Base-by-base conservation (phyloP, 305 asterid genomes). In the Salvia sclarea region DNA sequence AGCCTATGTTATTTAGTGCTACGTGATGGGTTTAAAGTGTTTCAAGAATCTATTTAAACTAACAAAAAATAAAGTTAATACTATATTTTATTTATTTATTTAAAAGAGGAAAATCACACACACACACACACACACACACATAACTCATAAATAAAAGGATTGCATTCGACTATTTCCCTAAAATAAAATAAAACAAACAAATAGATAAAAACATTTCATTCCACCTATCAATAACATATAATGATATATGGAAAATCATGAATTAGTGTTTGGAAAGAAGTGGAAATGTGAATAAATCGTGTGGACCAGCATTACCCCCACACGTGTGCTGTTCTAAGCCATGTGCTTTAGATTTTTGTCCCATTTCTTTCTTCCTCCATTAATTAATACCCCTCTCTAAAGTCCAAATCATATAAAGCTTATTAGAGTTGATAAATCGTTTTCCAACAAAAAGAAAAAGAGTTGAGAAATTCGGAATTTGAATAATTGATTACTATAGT, bases 321-420 rank as follows among this genome's bases (percentile, higher is more conserved):
- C 89, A 84, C 85, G 89, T 82, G 87, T 76, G 79, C 72, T 79
- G 89, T 84, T 82, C 61, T 80, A 66, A 54, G 18, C 78, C 89
- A 84, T 75, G 86, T 81, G 86, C 78, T 45, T 62, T 57, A 63
- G 69, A 81, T 64, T 80, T 62, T 73, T 76, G 83, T 75, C 59
- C 61, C 76, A 68, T 64, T 77, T 7, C 64, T 58, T 13, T 61
- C 12, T 31, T 37, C 16, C 31, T n/a, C 18, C 14, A 38, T 40
- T n/a, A 22, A 17, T 22, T 53, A 24, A 53, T 8, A 13, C 13
- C 43, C 1, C 13, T 37, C 8, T 0, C 24, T 12, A 17, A 5
- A 47, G 16, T 1, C 8, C 2, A 47, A 17, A 8, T n/a, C n/a
- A n/a, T 3, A 8, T 37, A 37, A 37, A 37, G 43, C 2, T 37